Evolutionary conservation across 345 rosid genomes (phyloP).

Genomic region (Ailanthus altissimus): DNA sequence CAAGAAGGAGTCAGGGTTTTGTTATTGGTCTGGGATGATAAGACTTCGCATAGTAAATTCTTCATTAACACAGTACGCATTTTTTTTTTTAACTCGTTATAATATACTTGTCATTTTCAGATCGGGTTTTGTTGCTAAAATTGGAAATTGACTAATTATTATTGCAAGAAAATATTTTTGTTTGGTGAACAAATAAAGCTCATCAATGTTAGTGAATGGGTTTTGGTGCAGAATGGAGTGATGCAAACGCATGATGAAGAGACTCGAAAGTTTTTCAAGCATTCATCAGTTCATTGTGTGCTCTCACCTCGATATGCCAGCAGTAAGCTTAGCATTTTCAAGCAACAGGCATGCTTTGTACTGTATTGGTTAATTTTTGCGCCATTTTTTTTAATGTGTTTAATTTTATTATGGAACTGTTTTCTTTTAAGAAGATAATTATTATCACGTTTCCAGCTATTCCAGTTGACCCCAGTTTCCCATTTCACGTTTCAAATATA

Average conservation of each 20-base stretch:
- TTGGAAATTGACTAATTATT: background rate
- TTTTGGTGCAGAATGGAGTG: constrained; percentile 51
- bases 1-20: constrained; percentile 87
- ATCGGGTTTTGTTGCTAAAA: background rate
- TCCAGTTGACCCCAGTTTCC: too few relatives aligned
- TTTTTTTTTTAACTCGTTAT: background rate
- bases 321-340: constrained; percentile 85
- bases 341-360: constrained; percentile 72
- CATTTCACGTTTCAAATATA: too few relatives aligned
- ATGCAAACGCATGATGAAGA: constrained; percentile 85
- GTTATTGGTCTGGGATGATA: constrained; percentile 92
- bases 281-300: constrained; percentile 64
- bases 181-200: background rate
- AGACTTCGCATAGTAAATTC: constrained; percentile 77
- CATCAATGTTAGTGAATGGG: background rate
- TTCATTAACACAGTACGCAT: constrained; percentile 63
- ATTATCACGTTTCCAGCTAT: too few relatives aligned
- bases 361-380: constrained; percentile 10
- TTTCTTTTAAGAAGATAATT: too few relatives aligned
- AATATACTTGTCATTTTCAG: background rate
- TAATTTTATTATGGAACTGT: background rate
- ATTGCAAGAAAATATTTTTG: background rate
- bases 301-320: constrained; percentile 76
- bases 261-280: constrained; percentile 72
- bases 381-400: background rate